phyloP scores from a whole-genome alignment of 2,329 filamentous ascomycete genomes.

The Fusarium sp. region DNA sequence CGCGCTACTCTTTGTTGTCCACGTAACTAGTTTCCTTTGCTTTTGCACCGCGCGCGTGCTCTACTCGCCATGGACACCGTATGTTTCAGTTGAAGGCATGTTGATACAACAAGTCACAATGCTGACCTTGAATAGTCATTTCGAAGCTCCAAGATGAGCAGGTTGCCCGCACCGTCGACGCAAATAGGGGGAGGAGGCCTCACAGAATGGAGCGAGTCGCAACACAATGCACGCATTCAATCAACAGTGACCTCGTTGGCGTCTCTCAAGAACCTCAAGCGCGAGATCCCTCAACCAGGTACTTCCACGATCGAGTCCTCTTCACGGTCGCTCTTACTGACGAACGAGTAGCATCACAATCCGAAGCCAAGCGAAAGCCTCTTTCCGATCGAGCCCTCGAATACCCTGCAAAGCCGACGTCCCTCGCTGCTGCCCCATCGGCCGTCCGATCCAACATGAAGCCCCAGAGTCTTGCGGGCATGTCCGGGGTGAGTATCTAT shows the following conservation, averaged over 20 bases:
- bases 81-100: conserved; percentile 7
- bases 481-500: conserved; percentile 47
- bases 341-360: conserved; percentile 59
- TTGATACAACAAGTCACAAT: neutral
- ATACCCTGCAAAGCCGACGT: conserved; percentile 54
- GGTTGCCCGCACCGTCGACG: conserved; percentile 48
- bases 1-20: conserved; percentile 53
- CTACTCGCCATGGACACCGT: conserved; percentile 51
- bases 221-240: conserved; percentile 67
- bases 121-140: conserved; percentile 38
- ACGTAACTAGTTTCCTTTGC: conserved; percentile 43
- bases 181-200: conserved; percentile 54
- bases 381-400: conserved; percentile 68
- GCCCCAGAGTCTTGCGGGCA: conserved; percentile 55
- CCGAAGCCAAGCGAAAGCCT: conserved; percentile 72
- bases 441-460: conserved; percentile 59
- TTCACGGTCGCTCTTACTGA: conserved; percentile 24
- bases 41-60: conserved; percentile 39
- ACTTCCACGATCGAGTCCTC: neutral
- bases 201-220: conserved; percentile 70
- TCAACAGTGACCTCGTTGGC: conserved; percentile 56
- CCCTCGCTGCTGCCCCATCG: conserved; percentile 55
- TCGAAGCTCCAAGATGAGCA: conserved; percentile 49
- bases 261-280: conserved; percentile 61
- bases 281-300: conserved; percentile 62